phyloP scores from a whole-genome alignment of 495 filamentous ascomycete species.

The Cercophora scortea region DNA sequence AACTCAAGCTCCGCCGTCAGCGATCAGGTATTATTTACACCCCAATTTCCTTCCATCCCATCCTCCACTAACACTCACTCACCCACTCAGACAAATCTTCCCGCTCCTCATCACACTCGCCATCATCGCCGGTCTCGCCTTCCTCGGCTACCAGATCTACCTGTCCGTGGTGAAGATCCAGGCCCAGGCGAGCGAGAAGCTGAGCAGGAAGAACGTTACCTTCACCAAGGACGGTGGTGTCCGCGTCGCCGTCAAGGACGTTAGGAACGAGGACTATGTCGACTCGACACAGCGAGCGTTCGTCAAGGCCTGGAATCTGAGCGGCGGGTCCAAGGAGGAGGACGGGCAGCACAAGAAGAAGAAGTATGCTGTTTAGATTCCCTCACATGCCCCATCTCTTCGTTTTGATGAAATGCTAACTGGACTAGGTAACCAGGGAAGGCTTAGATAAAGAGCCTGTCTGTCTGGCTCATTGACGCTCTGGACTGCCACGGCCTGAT shows the following conservation, averaged over 20 bases:
- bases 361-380: slow-evolving; percentile 4
- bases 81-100: slow-evolving; percentile 46
- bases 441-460: too few relatives aligned
- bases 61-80: neutral
- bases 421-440: too few relatives aligned
- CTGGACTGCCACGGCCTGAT: too few relatives aligned
- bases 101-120: slow-evolving; percentile 69
- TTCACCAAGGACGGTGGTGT: slow-evolving; percentile 82
- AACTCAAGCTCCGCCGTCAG: slow-evolving; percentile 2
- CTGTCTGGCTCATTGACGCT: too few relatives aligned
- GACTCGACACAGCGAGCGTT: slow-evolving; percentile 76
- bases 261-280: slow-evolving; percentile 69
- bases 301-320: slow-evolving; percentile 74
- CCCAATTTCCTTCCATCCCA: neutral
- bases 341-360: slow-evolving; percentile 16
- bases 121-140: slow-evolving; percentile 52
- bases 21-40: slow-evolving; percentile 12
- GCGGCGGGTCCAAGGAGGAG: slow-evolving; percentile 32
- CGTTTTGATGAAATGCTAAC: too few relatives aligned
- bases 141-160: slow-evolving; percentile 68
- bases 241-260: slow-evolving; percentile 70
- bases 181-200: slow-evolving; percentile 57
- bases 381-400: neutral
- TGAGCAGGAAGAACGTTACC: slow-evolving; percentile 74
- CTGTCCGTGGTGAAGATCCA: slow-evolving; percentile 60